A percentile compares a stretch with the other conserved stretches of the same genome.
Evolutionary conservation across 2,329 filamentous ascomycete genomes (phyloP).

Genomic region (Penicillium vulpinum): DNA sequence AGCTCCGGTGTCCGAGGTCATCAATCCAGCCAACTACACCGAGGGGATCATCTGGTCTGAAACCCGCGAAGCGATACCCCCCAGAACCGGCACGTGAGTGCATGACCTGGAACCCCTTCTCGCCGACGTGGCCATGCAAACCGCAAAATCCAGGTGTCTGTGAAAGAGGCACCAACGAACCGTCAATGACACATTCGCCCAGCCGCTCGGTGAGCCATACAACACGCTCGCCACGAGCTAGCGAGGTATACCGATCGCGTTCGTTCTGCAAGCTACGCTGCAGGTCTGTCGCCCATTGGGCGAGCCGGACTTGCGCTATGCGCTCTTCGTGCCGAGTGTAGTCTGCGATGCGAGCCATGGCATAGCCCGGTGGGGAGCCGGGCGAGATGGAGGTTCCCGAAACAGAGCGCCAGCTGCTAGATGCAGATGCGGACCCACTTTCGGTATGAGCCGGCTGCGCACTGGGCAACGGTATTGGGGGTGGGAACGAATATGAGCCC

Average conservation of each 20-base stretch:
- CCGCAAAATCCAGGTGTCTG: constrained; percentile 34
- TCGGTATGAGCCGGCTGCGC: constrained; percentile 11
- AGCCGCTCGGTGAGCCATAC: constrained; percentile 68
- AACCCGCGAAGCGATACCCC: constrained; percentile 35
- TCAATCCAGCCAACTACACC: constrained; percentile 71
- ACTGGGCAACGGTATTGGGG: constrained; percentile 16
- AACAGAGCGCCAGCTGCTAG: constrained; percentile 9
- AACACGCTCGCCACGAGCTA: constrained; percentile 63
- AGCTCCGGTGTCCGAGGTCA: constrained; percentile 63
- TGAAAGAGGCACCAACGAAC: constrained; percentile 58
- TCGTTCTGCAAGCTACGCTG: constrained; percentile 75
- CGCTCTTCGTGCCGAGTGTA: constrained; percentile 61
- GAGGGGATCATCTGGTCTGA: constrained; percentile 71
- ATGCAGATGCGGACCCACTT: background rate
- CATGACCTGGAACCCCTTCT: constrained; percentile 29
- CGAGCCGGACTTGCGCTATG: constrained; percentile 68
- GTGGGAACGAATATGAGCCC: constrained; percentile 23
- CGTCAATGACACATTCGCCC: constrained; percentile 67
- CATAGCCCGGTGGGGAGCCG: constrained; percentile 50
- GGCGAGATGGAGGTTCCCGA: constrained; percentile 27
- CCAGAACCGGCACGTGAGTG: constrained; percentile 23
- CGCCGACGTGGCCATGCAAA: constrained; percentile 22
- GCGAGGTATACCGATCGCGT: constrained; percentile 64
- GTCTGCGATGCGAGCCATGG: constrained; percentile 62
- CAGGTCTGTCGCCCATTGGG: constrained; percentile 79